Conservation (phyloP, 768 basidiomycete genomes). For the Hypholoma sublateritium region DNA sequence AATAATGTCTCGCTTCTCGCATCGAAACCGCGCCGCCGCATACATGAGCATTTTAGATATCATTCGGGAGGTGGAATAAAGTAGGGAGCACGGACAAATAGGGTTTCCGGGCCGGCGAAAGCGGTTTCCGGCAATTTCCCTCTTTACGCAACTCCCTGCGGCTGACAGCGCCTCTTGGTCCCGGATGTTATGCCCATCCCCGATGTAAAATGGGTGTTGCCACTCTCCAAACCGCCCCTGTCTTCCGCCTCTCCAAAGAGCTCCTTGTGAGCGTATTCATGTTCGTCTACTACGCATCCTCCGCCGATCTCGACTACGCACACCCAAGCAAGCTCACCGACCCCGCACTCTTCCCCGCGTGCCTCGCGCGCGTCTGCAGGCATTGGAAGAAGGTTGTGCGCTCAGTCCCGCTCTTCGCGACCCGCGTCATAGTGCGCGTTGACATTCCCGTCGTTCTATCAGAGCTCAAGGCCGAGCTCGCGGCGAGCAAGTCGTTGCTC, state of each 20-base stretch:
- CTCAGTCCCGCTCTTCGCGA: conserved; percentile 9
- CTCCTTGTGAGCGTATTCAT: conserved; percentile 12
- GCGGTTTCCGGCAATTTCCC: too few species aligned
- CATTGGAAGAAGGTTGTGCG: conserved; percentile 9
- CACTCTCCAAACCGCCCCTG: neutral
- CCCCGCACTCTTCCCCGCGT: conserved; percentile 12
- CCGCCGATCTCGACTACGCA: conserved; percentile 3
- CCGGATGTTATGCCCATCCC: too few species aligned
- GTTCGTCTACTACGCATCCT: conserved; percentile 11
- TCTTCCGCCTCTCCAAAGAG: conserved; percentile 10
- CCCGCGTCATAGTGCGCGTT: conserved; percentile 10
- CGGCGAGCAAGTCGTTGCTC: neutral
- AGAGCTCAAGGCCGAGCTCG: conserved; percentile 4
- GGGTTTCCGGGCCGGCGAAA: too few species aligned
- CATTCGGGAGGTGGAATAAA: too few species aligned
- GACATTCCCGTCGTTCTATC: conserved; percentile 6
- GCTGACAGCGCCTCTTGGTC: too few species aligned
- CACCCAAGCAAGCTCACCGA: conserved; percentile 2
- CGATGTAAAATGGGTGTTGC: neutral
- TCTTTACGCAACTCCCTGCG: too few species aligned
- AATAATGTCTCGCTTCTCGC: too few species aligned
- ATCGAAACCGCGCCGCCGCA: too few species aligned
- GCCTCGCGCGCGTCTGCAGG: conserved; percentile 11
- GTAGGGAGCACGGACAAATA: too few species aligned
- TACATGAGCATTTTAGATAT: too few species aligned